Conservation (phyloP, 1,284 basidiomycete genomes). For the Schizophyllum amplum region DNA sequence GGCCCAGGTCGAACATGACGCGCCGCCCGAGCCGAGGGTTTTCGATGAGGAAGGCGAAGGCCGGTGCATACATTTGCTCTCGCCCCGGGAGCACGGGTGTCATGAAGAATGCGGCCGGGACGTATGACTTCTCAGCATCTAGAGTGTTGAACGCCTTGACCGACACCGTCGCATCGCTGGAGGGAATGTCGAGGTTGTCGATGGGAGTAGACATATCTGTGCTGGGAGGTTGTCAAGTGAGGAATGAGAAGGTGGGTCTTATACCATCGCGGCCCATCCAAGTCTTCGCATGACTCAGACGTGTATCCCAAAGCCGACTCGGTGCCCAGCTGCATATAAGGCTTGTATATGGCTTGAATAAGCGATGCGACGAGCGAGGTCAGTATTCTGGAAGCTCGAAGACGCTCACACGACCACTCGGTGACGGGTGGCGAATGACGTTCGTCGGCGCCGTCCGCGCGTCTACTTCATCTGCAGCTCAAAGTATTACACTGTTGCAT, state of each 20-base stretch:
- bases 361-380: too few species aligned
- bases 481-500: too few species aligned
- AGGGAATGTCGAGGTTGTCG: conserved; percentile 7
- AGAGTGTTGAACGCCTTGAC: conserved; percentile 5
- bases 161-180: conserved; percentile 3
- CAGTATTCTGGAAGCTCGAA: too few species aligned
- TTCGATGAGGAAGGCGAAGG: conserved; percentile 17
- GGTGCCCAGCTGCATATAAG: too few species aligned
- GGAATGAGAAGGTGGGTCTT: neutral
- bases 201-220: neutral
- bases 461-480: too few species aligned
- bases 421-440: too few species aligned
- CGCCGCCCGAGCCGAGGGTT: conserved; percentile 8
- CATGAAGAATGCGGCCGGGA: neutral
- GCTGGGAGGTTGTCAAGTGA: neutral
- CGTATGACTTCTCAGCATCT: neutral
- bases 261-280: too few species aligned
- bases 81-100: conserved; percentile 13
- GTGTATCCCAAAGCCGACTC: too few species aligned
- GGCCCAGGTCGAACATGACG: conserved; percentile 19
- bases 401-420: too few species aligned
- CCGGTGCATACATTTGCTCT: conserved; percentile 8
- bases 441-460: too few species aligned
- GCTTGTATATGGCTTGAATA: too few species aligned
- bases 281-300: neutral